These are phyloP conservation scores for Tricholoma saponaceum DNA, from an alignment of 768 basidiomycete species.

Conservation along the genomic window DNA sequence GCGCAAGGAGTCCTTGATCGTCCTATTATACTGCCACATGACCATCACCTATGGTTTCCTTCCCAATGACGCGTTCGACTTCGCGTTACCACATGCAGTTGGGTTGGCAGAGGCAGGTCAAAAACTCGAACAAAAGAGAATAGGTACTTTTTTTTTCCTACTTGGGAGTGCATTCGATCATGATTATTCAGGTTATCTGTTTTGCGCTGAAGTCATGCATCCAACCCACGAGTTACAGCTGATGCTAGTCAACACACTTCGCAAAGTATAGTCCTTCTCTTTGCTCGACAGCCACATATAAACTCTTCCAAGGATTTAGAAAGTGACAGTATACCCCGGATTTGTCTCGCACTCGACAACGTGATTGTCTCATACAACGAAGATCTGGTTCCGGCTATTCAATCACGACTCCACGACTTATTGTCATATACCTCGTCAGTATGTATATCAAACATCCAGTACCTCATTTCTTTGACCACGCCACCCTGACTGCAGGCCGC, in stretches of 20 bases:
- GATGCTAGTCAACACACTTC: slow-evolving; percentile 83
- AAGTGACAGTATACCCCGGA: slow-evolving; percentile 45
- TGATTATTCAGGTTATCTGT: slow-evolving; percentile 62
- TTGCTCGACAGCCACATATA: background rate
- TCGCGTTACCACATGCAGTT: slow-evolving; percentile 73
- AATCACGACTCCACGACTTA: slow-evolving; percentile 58
- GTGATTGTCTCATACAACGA: slow-evolving; percentile 58
- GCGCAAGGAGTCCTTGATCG: slow-evolving; percentile 61
- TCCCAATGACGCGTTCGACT: slow-evolving; percentile 48
- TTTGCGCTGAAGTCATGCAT: slow-evolving; percentile 73
- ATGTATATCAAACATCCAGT: slow-evolving; percentile 18
- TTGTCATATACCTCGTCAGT: slow-evolving; percentile 77
- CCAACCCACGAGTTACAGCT: slow-evolving; percentile 64
- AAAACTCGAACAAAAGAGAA: slow-evolving; percentile 58
- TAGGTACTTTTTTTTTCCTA: slow-evolving; percentile 41
- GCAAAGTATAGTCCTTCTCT: slow-evolving; percentile 50
- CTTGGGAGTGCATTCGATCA: background rate
- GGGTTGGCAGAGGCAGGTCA: slow-evolving; percentile 70
- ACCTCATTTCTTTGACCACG: slow-evolving; percentile 5
- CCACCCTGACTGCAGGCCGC: slow-evolving; percentile 35
- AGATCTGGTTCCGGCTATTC: slow-evolving; percentile 74
- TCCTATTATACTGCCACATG: slow-evolving; percentile 68
- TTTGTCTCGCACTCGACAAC: slow-evolving; percentile 70
- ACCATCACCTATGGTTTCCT: slow-evolving; percentile 40
- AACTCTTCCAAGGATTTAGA: slow-evolving; percentile 55